Evolutionary conservation across 1,284 basidiomycete genomes (phyloP), one percentile per base, ranked within the genome.

Genomic region (Takashimella koratensis): DNA sequence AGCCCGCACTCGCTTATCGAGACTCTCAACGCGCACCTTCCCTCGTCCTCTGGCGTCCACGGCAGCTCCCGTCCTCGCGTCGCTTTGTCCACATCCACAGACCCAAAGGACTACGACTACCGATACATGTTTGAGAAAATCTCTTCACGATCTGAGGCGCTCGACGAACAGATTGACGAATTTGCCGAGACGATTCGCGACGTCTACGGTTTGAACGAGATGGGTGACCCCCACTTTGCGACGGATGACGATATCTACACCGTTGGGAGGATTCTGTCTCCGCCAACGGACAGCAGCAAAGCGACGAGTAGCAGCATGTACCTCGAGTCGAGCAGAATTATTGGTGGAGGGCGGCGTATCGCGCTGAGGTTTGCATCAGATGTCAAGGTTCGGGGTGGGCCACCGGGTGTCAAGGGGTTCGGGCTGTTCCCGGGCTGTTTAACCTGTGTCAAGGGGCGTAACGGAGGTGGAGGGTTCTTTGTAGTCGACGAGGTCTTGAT

Each of bases 121-220:
- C 83, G 87, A 25, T 96, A 96, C 73, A 94, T 95, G 90, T 91
- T 88, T 68, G 91, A 95, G 73, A 91, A 90, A 75, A 79, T 88
- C 19, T 83, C 83, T 1, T 87, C 88, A 65, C 80, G 91, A 30
- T 86, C 88, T 58, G 86, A 87, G 79, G 84, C 55, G 75, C 81
- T 96, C 45, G 92, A 96, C 66, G 84, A 86, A 55, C 79, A 84
- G 53, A 90, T 97, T 64, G 89, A 95, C 63, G 86, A 90, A 50
- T 84, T 88, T 58, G 87, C 84, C 2, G 84, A 87, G 44, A 76
- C 85, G 12, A 79, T 95, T 53, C 81, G 81, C 59, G 80, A 81
- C 40, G 82, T 86, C 56, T 94, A 92, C 69, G 78, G 80, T 0
- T 74, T 93, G 12, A 73, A 48, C 82, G 79, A 90, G 21, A 75